Evolutionary conservation across 768 basidiomycete species (phyloP), one percentile per base, ranked within the genome.

Genomic region (Chalciporus piperatus): DNA sequence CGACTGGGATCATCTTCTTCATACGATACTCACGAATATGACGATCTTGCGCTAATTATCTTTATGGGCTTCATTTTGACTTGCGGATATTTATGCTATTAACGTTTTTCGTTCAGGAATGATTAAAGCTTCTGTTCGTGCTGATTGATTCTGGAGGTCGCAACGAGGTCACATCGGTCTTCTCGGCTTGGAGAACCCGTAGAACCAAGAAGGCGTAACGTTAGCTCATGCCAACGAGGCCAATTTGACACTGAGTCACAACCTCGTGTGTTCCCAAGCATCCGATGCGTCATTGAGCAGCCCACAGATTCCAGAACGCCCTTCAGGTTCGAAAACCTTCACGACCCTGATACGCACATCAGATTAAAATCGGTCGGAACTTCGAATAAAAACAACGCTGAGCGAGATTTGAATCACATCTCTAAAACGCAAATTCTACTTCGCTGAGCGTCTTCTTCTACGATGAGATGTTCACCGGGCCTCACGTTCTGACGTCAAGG

Each of bases 41-140:
- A 57, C 22, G 45, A 56, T 25, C 45, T 41, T 48, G 55, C 43
- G 27, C 40, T 25, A 59, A 57, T 63, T 63, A 63, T 63, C 62
- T 52, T 64, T 63, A 63, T 63, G 56, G 64, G 38, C 17, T 42
- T 58, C 27, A 37, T 48, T 45, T 50, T 19, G 22, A 50, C 13
- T 20, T n/a, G 47, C 47, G 60, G 48, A 44, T 60, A 64, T 65
- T 62, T 65, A 64, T 58, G 63, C 54, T 49, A 60, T 60, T 60
- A 40, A 62, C 22, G 50, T 28, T 50, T 33, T 47, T 41, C 47
- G 16, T 42, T 57, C 39, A 48, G 33, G 33, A 33, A 49, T 28
- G 48, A 30, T 11, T n/a, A 41, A 33, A n/a, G 28, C n/a, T 40
- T 16, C 39, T 35, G 49, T 47, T 48, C 51, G n/a, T n/a, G n/a